Base-by-base conservation (phyloP, 345 rosid species). In the Firmiana major region DNA sequence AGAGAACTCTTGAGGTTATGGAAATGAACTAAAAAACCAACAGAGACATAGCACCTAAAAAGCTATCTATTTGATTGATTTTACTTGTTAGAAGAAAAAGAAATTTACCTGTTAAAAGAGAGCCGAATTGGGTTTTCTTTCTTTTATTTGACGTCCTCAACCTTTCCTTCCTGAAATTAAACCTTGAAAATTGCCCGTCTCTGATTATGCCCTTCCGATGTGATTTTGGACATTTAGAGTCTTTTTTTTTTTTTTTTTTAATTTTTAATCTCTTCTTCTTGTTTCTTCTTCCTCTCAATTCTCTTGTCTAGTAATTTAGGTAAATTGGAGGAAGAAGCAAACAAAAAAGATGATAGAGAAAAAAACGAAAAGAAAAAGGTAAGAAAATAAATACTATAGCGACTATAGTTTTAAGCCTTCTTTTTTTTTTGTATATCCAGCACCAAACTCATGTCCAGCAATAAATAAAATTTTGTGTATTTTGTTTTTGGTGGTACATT, bases 71-170 rank as follows among this genome's bases (percentile, higher is more conserved):
- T 49, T 42, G 19, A 53, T 53, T 31, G 13, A 71, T 17, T 71
- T 10, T 71, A 28, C 24, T 51, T 12, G 51, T 2, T 6, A 34
- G 24, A 73, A 55, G 63, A 73, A 73, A 51, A 1, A 55, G 5
- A 55, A 73, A 55, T 17, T 73, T 73, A 38, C 75, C 75, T 9
- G 66, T 22, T 22, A 15, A 38, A 73, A 34, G 9, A 45, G 34
- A 9, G 72, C 6, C 51, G 22, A 34, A 45, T 57, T 73, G 76
- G 53, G 49, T 73, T 51, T 71, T 54, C 40, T 53, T n/a, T 54
- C 26, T 54, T 73, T 55, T 58, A 57, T 48, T 26, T 26, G 19
- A 19, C 16, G 48, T 54, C 46, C 8, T 31, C 46, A 8, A 51
- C 2, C n/a, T 63, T 16, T 6, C 43, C 43, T 63, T 34, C 42